Base-by-base conservation (phyloP, 2,329 filamentous ascomycete genomes). In the Tolypocladium tundrense region DNA sequence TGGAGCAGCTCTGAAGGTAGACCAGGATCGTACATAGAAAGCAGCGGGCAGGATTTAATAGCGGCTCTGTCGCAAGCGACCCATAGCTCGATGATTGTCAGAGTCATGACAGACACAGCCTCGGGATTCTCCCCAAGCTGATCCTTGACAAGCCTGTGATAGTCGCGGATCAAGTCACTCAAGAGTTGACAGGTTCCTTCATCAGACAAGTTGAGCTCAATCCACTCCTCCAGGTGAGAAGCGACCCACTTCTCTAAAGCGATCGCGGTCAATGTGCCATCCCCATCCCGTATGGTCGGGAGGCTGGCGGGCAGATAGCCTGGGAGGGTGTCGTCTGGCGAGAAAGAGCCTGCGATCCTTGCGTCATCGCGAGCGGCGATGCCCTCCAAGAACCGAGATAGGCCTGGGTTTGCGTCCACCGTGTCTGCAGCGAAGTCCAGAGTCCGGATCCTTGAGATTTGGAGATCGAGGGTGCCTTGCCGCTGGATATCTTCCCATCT, bases 21-120 rank as follows among this genome's bases (percentile, higher is more conserved):
- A 39, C 37, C 37, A 39, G 37, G 37, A 39, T 39, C 37, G 37
- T 39, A 39, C 37, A 39, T 39, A 39, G 37, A 39, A 39, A 39
- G 37, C 37, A 39, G 37, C 37, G 37, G 37, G 37, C 37, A 39
- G 37, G 37, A 39, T 39, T 39, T 39, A 39, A 39, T 39, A 39
- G 37, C 37, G 37, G 37, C 37, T 39, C 37, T 39, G 37, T 39
- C 37, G 37, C 37, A 39, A 39, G 37, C 79, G 9, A 82, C 65
- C 85, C 84, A 88, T 0, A 87, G 65, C 57, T 86, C 82, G 3
- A 84, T 62, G 0, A 81, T 62, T 0, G 77, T 81, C 0, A 88
- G 72, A 3, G 84, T 58, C 78, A 85, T 84, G 5, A 77, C 60
- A 0, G 85, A 87, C 0, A 71, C 63, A 0, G 68, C 69, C 59